phyloP scores from a whole-genome alignment of 768 basidiomycete species.

The Serpula lacrymans region DNA sequence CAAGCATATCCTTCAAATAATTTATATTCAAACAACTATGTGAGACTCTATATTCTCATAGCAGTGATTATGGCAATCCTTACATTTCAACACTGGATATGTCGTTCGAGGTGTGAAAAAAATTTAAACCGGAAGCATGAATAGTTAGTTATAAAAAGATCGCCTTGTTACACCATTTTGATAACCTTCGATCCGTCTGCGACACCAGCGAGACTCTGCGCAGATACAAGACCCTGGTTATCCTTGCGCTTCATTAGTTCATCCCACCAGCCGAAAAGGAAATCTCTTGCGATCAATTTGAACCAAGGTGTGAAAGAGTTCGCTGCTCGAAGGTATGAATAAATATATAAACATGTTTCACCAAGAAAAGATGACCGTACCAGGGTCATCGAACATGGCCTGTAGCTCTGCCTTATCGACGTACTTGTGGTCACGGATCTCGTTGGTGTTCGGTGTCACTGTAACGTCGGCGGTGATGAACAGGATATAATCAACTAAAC shows the following conservation, averaged over 20 bases:
- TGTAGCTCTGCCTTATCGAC: conserved; percentile 89
- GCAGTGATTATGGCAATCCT: too few species aligned
- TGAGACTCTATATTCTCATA: too few species aligned
- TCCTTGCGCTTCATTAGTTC: conserved; percentile 66
- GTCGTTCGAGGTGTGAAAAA: too few species aligned
- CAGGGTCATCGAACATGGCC: conserved; percentile 79
- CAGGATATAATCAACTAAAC: conserved; percentile 92
- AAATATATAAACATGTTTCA: neutral
- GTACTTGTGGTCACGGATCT: conserved; percentile 88
- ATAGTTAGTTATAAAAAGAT: too few species aligned
- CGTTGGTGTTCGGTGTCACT: conserved; percentile 79
- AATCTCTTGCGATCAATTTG: conserved; percentile 95
- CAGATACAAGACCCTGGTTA: conserved; percentile 49
- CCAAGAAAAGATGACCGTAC: conserved; percentile 39
- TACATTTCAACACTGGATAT: too few species aligned
- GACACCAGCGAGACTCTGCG: conserved; percentile 49
- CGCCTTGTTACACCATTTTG: conserved; percentile 58
- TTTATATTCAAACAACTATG: too few species aligned
- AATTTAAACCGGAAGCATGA: too few species aligned
- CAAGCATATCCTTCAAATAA: too few species aligned
- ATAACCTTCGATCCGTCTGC: conserved; percentile 74
- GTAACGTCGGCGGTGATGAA: conserved; percentile 89
- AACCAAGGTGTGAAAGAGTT: conserved; percentile 99
- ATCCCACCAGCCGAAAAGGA: conserved; percentile 99
- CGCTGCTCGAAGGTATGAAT: conserved; percentile 36